These are phyloP conservation scores for Paraphaeosphaeria minitans DNA, from an alignment of 2,329 filamentous ascomycete species.

Conservation along the genomic window DNA sequence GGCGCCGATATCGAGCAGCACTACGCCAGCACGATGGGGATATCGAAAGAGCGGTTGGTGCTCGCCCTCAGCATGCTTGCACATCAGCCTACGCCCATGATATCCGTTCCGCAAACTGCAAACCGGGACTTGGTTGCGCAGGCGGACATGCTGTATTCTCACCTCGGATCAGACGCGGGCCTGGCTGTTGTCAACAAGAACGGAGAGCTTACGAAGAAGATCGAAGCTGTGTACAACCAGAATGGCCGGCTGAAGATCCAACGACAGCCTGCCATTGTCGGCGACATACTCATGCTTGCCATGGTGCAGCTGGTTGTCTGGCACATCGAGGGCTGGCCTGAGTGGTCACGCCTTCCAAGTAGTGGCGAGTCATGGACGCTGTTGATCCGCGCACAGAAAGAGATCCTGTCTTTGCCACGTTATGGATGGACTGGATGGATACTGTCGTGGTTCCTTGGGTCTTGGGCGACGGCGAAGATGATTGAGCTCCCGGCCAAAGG, in stretches of 20 bases:
- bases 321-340: background rate
- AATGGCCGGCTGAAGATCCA: background rate
- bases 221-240: background rate
- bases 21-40: constrained; percentile 18
- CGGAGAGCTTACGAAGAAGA: background rate
- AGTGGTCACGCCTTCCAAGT: background rate
- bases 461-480: constrained; percentile 16
- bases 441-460: background rate
- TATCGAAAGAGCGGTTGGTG: constrained; percentile 16
- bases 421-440: background rate
- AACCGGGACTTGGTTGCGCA: constrained; percentile 11
- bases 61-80: constrained; percentile 23
- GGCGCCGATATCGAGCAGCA: constrained; percentile 24
- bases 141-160: constrained; percentile 23
- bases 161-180: background rate
- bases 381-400: background rate
- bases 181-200: background rate
- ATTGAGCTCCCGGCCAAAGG: background rate
- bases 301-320: background rate
- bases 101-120: constrained; percentile 19
- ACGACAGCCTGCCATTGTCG: background rate
- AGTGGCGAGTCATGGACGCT: background rate
- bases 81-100: constrained; percentile 23
- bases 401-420: background rate
- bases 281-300: background rate